Evolutionary conservation across 352 stramenopile species (phyloP).

Genomic region (Phytophthora fragariae): DNA sequence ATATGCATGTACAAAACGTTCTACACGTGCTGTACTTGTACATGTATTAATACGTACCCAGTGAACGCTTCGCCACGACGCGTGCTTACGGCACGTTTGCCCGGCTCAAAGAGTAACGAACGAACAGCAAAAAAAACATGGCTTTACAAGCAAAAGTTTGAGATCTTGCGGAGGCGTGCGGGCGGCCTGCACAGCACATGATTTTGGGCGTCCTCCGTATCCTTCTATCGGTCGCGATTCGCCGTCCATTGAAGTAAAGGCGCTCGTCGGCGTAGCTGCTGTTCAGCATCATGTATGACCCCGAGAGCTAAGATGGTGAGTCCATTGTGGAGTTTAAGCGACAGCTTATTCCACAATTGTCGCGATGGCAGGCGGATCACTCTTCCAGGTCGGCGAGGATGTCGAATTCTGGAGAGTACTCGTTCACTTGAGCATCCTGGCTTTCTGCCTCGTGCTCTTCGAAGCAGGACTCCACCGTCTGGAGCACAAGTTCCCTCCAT

Average conservation of each 20-base stretch:
- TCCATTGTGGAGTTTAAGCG: neutral
- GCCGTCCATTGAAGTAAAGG: constrained; percentile 17
- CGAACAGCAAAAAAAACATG: neutral
- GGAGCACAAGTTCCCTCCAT: constrained; percentile 52
- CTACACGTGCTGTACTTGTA: neutral
- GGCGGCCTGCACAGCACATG: constrained; percentile 21
- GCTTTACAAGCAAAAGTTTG: constrained; percentile 1
- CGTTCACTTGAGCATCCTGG: constrained; percentile 52
- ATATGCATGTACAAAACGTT: neutral
- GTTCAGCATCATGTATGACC: constrained; percentile 9
- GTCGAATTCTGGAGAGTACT: constrained; percentile 66
- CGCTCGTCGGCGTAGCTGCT: neutral
- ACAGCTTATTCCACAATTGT: constrained; percentile 20
- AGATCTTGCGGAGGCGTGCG: constrained; percentile 21
- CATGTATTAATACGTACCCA: neutral
- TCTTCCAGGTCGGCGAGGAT: constrained; percentile 68
- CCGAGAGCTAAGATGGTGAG: neutral
- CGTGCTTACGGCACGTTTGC: constrained; percentile 1
- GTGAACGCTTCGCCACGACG: neutral
- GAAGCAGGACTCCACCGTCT: constrained; percentile 56
- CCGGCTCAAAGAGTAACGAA: constrained; percentile 18
- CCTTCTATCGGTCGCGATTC: neutral
- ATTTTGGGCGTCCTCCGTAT: constrained; percentile 20
- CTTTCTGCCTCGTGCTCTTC: constrained; percentile 53
- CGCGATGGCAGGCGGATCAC: constrained; percentile 46